Conservation (phyloP, 2,329 filamentous ascomycete genomes). For the Diplocarpon rosae region DNA sequence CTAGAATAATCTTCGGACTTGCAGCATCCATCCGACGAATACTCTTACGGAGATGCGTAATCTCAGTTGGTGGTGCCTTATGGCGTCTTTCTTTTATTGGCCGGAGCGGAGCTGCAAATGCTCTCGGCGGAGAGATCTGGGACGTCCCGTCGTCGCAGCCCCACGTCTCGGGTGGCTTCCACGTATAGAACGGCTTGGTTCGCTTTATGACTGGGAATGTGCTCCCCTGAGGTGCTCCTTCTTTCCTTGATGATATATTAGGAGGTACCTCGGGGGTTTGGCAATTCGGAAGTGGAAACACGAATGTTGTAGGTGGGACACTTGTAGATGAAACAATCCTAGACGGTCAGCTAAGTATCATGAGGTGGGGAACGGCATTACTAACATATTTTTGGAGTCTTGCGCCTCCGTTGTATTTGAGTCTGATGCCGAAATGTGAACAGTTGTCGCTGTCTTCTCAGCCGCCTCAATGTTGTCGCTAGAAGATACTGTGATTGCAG, state of each 20-base stretch:
- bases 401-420: conserved; percentile 14
- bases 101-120: neutral
- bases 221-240: neutral
- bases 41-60: conserved; percentile 38
- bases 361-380: neutral
- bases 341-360: neutral
- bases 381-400: conserved; percentile 13
- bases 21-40: conserved; percentile 44
- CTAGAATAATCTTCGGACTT: conserved; percentile 39
- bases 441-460: conserved; percentile 29
- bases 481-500: conserved; percentile 30
- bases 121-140: neutral
- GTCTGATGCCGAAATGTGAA: conserved; percentile 28
- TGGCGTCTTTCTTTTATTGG: neutral
- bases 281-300: conserved; percentile 17
- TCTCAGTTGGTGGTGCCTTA: conserved; percentile 1
- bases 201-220: neutral
- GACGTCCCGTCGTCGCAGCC: conserved; percentile 4
- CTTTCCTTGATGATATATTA: neutral
- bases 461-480: conserved; percentile 25
- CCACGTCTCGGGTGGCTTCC: conserved; percentile 21
- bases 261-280: neutral
- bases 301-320: conserved; percentile 13
- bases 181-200: conserved; percentile 1
- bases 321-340: conserved; percentile 9